phyloP scores from a whole-genome alignment of 1,139 yeast genomes.

The Debaryomycetaceae sp. region DNA sequence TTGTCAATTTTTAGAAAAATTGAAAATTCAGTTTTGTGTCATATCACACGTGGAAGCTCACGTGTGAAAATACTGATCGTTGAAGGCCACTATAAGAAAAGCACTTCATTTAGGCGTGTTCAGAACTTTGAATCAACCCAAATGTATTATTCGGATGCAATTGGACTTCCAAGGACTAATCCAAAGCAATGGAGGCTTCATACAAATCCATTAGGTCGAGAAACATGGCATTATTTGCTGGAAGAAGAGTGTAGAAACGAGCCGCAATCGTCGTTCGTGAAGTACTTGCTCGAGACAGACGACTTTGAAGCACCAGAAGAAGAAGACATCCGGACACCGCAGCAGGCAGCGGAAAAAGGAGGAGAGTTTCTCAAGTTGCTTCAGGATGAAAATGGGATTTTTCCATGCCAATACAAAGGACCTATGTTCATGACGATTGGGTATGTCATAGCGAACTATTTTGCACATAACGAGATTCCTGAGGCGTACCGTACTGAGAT shows the following conservation, averaged over 20 bases:
- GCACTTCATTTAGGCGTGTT: too few relatives aligned
- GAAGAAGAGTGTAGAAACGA: slow-evolving; percentile 33
- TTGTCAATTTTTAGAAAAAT: not conserved
- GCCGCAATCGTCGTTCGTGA: slow-evolving; percentile 56
- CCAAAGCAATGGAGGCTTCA: slow-evolving; percentile 70
- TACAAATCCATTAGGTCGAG: slow-evolving; percentile 70
- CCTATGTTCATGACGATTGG: slow-evolving; percentile 98
- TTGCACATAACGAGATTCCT: slow-evolving; percentile 65
- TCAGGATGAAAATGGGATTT: slow-evolving; percentile 72
- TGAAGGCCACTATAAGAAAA: not conserved
- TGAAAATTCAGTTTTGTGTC: not conserved
- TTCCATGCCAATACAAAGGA: slow-evolving; percentile 93
- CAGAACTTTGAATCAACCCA: too few relatives aligned
- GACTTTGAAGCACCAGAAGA: slow-evolving; percentile 43
- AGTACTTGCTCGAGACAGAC: slow-evolving; percentile 50
- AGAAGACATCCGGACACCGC: slow-evolving; percentile 37
- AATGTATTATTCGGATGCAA: slow-evolving; percentile 55
- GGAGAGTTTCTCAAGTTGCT: slow-evolving; percentile 64
- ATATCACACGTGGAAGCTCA: not conserved
- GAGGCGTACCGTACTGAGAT: slow-evolving; percentile 66
- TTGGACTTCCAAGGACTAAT: slow-evolving; percentile 70
- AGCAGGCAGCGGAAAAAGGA: slow-evolving; percentile 69
- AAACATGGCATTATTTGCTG: slow-evolving; percentile 72
- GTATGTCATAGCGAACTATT: slow-evolving; percentile 71
- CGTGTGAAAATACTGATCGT: not conserved